Evolutionary conservation across 176 grass and related monocot genomes (phyloP).

Genomic region (Chloris gayana): DNA sequence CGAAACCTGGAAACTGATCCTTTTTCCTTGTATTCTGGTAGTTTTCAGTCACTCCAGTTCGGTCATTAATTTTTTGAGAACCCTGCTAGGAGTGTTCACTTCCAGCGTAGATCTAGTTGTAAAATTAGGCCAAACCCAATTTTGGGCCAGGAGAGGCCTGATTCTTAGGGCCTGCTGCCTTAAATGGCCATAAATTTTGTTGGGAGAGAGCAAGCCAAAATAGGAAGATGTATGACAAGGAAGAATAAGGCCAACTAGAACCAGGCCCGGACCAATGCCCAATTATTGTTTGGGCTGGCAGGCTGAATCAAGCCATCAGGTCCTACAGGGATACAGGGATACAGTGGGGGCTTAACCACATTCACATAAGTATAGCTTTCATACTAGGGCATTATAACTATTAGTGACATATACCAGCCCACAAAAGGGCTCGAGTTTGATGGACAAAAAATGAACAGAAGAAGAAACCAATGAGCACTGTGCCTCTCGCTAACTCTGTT

Average conservation of each 20-base stretch:
- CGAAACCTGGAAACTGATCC: background rate
- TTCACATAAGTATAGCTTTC: background rate
- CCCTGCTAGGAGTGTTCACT: background rate
- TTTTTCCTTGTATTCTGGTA: constrained; percentile 6
- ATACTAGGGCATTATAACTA: background rate
- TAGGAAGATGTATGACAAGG: background rate
- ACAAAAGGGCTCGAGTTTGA: background rate
- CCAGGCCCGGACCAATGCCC: constrained; percentile 17
- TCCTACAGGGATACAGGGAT: constrained; percentile 10
- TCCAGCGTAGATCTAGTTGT: background rate
- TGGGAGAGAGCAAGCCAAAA: background rate
- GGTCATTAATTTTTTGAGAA: background rate
- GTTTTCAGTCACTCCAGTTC: background rate
- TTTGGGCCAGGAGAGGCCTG: constrained; percentile 19
- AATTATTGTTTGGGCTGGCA: constrained; percentile 18
- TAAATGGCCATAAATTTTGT: constrained; percentile 17
- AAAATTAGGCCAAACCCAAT: constrained; percentile 5
- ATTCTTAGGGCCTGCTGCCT: constrained; percentile 9
- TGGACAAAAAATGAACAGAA: background rate
- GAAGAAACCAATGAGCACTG: background rate
- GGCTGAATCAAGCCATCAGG: constrained; percentile 24
- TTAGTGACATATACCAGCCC: background rate
- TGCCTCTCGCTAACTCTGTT: background rate
- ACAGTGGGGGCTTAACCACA: background rate
- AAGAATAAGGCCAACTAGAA: constrained; percentile 33